These are phyloP conservation scores for Rhododendron ovatum DNA, from an alignment of 148 eudicot species.

Conservation along the genomic window DNA sequence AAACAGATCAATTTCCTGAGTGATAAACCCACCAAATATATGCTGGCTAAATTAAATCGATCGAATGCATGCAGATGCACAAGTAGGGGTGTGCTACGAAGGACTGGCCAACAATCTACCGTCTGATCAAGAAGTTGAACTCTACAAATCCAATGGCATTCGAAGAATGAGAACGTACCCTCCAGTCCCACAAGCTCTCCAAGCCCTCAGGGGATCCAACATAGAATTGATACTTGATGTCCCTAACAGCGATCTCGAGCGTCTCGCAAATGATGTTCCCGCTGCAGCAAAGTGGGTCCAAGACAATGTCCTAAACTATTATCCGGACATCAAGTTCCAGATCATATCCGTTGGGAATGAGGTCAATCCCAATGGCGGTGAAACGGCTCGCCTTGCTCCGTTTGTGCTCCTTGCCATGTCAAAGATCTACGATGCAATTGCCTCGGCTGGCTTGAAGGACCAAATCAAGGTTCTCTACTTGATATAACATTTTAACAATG, in stretches of 20 bases:
- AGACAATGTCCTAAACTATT: conserved; percentile 18
- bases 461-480: conserved; percentile 31
- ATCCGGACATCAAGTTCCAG: conserved; percentile 19
- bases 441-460: conserved; percentile 6
- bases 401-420: conserved; percentile 41
- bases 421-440: conserved; percentile 32
- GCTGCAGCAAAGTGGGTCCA: conserved; percentile 36
- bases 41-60: background rate
- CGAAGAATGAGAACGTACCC: conserved; percentile 31
- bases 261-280: conserved; percentile 1
- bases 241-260: background rate
- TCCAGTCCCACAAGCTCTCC: conserved; percentile 16
- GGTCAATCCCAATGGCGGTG: conserved; percentile 20
- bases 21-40: background rate
- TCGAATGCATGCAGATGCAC: background rate
- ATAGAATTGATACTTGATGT: conserved; percentile 6
- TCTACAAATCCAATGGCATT: background rate
- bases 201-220: conserved; percentile 31
- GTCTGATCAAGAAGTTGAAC: background rate
- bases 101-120: conserved; percentile 25
- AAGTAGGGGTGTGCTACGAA: conserved; percentile 37
- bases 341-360: conserved; percentile 56
- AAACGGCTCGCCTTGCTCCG: background rate
- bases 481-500: background rate
- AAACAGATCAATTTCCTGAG: no score